Evolutionary conservation across 768 basidiomycete species (phyloP).

Genomic region (Rhodotorula taiwanensis): DNA sequence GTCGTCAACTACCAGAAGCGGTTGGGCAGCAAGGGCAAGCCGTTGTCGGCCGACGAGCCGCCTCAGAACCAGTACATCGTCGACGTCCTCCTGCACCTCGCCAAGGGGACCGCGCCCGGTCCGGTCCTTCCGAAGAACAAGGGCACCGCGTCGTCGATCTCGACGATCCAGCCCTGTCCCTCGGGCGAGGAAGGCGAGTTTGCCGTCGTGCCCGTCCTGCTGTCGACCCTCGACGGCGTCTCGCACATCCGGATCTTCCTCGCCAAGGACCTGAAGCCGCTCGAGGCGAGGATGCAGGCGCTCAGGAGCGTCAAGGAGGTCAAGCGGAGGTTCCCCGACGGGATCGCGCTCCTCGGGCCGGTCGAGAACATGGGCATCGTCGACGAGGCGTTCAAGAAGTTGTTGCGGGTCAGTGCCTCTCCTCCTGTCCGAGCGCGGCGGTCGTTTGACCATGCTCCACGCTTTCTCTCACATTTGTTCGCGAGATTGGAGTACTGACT

Average conservation of each 20-base stretch:
- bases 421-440: background rate
- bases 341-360: constrained; percentile 79
- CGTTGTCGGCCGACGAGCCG: constrained; percentile 62
- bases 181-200: constrained; percentile 67
- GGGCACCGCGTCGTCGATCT: constrained; percentile 52
- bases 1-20: constrained; percentile 89
- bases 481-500: no score
- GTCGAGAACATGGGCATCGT: constrained; percentile 91
- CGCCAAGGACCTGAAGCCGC: constrained; percentile 78
- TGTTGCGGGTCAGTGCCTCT: constrained; percentile 60
- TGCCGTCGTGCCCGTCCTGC: constrained; percentile 76
- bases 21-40: constrained; percentile 61
- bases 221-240: constrained; percentile 78
- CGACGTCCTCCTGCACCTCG: constrained; percentile 78
- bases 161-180: constrained; percentile 67
- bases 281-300: constrained; percentile 66
- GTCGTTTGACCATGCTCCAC: background rate
- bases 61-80: constrained; percentile 85
- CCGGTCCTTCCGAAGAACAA: constrained; percentile 46
- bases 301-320: constrained; percentile 90
- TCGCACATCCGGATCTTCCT: constrained; percentile 78
- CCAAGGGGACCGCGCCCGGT: constrained; percentile 55
- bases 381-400: constrained; percentile 81
- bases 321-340: constrained; percentile 80
- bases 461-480: no score